Evolutionary conservation across 768 basidiomycete genomes (phyloP).

Genomic region (Paxillus rubicundulus): DNA sequence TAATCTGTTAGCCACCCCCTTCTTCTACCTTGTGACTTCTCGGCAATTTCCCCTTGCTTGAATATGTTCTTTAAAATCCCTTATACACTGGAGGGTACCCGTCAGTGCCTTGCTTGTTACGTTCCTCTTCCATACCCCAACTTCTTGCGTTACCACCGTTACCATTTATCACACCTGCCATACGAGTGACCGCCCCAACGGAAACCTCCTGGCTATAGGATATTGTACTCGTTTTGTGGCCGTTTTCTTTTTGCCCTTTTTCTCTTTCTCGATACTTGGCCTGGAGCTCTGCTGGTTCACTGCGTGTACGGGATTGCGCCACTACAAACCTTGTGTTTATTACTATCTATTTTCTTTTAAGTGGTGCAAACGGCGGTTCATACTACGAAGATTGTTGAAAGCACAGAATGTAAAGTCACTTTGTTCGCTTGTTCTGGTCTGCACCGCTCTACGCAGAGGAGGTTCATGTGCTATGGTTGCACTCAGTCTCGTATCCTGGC

Average conservation of each 20-base stretch:
- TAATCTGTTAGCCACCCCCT: background rate
- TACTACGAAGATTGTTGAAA: no score
- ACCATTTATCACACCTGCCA: background rate
- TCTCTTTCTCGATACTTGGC: background rate
- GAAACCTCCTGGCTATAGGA: background rate
- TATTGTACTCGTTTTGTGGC: constrained; percentile 3
- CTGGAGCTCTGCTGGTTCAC: background rate
- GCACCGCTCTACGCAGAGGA: no score
- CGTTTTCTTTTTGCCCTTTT: background rate
- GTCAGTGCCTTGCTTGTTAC: constrained; percentile 4
- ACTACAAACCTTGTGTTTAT: background rate
- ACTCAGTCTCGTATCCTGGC: no score
- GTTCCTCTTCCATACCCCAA: background rate
- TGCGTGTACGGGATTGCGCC: background rate
- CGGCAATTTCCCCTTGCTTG: background rate
- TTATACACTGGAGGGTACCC: background rate
- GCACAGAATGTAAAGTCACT: no score
- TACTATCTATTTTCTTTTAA: background rate
- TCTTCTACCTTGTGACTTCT: background rate
- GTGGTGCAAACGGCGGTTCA: no score
- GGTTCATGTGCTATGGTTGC: no score
- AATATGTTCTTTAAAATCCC: background rate
- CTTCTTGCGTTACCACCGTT: background rate
- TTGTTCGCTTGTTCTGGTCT: no score
- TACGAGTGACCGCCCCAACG: background rate